Evolutionary conservation across 2,329 filamentous ascomycete species (phyloP).

Genomic region (Nemania sp.): DNA sequence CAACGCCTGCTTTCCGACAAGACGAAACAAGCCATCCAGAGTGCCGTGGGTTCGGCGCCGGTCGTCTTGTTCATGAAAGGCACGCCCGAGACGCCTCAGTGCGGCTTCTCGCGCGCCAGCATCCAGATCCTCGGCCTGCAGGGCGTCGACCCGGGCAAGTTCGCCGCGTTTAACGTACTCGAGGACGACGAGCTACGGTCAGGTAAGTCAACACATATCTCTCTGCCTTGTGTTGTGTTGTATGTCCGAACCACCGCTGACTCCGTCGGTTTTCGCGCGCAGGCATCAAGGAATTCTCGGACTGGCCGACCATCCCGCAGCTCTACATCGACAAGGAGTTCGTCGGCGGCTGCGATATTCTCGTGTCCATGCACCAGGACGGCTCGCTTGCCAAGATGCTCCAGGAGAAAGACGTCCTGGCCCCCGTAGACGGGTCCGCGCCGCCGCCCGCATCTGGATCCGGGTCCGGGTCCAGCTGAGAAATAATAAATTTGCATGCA

Average conservation of each 20-base stretch:
- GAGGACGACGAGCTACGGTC: conserved; percentile 85
- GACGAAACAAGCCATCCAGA: conserved; percentile 83
- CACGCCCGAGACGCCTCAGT: conserved; percentile 92
- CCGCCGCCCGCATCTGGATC: background rate
- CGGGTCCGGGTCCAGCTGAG: conserved; percentile 33
- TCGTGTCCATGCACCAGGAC: conserved; percentile 96
- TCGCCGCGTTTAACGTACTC: conserved; percentile 96
- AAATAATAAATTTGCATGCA: no score
- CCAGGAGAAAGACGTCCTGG: conserved; percentile 88
- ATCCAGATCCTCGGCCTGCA: conserved; percentile 95
- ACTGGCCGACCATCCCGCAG: conserved; percentile 98
- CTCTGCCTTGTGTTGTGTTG: background rate
- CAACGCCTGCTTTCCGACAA: conserved; percentile 77
- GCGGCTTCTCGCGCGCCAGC: conserved; percentile 91
- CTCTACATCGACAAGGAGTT: conserved; percentile 96
- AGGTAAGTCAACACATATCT: conserved; percentile 56
- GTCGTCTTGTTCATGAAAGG: conserved; percentile 99
- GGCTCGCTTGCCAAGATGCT: conserved; percentile 90
- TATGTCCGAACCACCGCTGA: conserved; percentile 2
- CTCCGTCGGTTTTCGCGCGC: background rate
- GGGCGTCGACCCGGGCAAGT: conserved; percentile 92
- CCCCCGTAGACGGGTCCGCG: conserved; percentile 53
- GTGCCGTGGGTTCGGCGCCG: conserved; percentile 82
- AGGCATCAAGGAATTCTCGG: conserved; percentile 99
- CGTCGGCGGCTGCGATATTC: conserved; percentile 94